Percentiles rank a stretch among this genome's conserved stretches.
Evolutionary conservation across 139 green algal species (phyloP).

Genomic region (Chlamydomonas sphaeroides): DNA sequence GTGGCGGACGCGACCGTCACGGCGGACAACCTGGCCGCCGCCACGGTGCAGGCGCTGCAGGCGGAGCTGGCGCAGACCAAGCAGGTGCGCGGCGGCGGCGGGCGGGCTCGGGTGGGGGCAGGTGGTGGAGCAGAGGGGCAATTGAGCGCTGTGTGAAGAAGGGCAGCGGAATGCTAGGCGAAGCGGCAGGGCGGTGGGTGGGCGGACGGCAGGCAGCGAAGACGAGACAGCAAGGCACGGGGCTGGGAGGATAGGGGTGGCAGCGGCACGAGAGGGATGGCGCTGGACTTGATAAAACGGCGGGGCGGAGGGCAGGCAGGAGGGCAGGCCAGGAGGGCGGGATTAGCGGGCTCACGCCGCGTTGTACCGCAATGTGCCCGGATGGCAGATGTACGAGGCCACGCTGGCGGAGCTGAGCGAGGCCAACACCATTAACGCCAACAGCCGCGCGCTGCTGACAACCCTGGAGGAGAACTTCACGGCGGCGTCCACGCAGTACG

Average conservation of each 20-base stretch:
- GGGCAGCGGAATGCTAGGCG: background rate
- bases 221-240: no score
- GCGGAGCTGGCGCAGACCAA: constrained; percentile 26
- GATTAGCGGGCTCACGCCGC: no score
- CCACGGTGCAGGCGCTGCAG: constrained; percentile 11
- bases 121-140: no score
- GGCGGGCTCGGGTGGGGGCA: background rate
- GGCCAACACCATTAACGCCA: constrained; percentile 35
- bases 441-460: constrained; percentile 20
- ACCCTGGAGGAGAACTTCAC: constrained; percentile 43
- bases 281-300: no score
- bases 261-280: no score
- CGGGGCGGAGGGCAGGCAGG: no score
- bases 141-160: no score
- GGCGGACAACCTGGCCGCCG: constrained; percentile 10
- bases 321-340: no score
- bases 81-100: constrained; percentile 1
- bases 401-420: constrained; percentile 8
- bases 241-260: no score
- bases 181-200: background rate
- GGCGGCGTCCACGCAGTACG: constrained; percentile 30
- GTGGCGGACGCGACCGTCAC: constrained; percentile 16
- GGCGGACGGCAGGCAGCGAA: no score
- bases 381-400: constrained; percentile 35
- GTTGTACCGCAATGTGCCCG: no score